These are phyloP conservation scores for Lactarius evosmus DNA, from an alignment of 768 basidiomycete genomes.

Conservation along the genomic window DNA sequence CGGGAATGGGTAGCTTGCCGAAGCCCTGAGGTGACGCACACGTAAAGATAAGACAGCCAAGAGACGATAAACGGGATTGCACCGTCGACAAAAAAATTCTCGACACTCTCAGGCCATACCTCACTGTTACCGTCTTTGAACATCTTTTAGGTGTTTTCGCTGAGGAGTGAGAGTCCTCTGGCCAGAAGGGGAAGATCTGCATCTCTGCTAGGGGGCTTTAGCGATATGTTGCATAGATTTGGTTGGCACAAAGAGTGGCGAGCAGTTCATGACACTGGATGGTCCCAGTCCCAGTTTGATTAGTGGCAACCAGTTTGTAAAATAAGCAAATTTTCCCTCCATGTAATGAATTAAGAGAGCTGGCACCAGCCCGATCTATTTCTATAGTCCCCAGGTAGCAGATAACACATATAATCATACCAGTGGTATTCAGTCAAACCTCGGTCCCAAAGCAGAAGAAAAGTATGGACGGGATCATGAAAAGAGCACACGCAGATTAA, in stretches of 20 bases:
- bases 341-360: not conserved
- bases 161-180: conserved; percentile 59
- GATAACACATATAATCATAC: not conserved
- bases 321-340: too few relatives aligned
- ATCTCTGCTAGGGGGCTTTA: too few relatives aligned
- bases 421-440: too few relatives aligned
- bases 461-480: not conserved
- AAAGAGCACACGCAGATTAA: not conserved
- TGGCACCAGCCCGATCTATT: not conserved
- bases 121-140: conserved; percentile 76
- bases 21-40: conserved; percentile 47
- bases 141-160: conserved; percentile 79
- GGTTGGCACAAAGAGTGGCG: too few relatives aligned
- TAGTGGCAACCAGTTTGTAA: too few relatives aligned
- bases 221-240: too few relatives aligned
- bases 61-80: conserved; percentile 12
- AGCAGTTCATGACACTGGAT: too few relatives aligned
- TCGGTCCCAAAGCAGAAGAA: not conserved
- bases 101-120: conserved; percentile 80
- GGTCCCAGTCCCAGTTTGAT: too few relatives aligned
- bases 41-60: conserved; percentile 13
- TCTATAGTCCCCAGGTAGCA: not conserved
- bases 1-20: conserved; percentile 72
- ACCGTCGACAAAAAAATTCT: conserved; percentile 77
- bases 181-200: conserved; percentile 31